A percentile compares a stretch with the other conserved stretches of the same genome.
Conservation (phyloP, 805 yeast genomes). For the Hyphopichia homilentoma region DNA sequence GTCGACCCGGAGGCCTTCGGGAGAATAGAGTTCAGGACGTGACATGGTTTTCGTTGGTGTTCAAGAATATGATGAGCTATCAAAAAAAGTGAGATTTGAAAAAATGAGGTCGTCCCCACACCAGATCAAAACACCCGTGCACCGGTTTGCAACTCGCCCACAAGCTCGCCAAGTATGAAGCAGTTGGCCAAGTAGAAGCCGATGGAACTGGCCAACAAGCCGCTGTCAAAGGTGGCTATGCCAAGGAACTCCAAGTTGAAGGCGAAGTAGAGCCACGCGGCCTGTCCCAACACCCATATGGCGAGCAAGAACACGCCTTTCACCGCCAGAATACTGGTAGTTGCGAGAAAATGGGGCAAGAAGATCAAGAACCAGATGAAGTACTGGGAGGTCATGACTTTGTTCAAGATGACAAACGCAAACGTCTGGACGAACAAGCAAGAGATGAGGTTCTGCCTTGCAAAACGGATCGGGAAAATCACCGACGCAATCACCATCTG, state of each 20-base stretch:
- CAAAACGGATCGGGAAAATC: constrained; percentile 50
- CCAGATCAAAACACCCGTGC: no score
- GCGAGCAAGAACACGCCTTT: constrained; percentile 41
- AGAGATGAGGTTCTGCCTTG: constrained; percentile 26
- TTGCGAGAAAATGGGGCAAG: constrained; percentile 66
- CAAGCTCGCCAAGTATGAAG: constrained; percentile 54
- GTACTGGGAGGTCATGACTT: constrained; percentile 88
- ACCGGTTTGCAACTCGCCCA: no score
- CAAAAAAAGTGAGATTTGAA: no score
- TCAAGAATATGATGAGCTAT: constrained; percentile 2
- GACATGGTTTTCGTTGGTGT: constrained; percentile 51
- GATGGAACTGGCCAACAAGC: constrained; percentile 52
- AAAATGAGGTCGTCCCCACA: no score
- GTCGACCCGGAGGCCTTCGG: constrained; percentile 90
- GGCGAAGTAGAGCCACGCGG: constrained; percentile 73
- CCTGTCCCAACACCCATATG: constrained; percentile 73
- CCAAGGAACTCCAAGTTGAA: constrained; percentile 82
- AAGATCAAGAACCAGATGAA: constrained; percentile 92
- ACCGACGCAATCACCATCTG: constrained; percentile 63
- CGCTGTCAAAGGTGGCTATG: constrained; percentile 54
- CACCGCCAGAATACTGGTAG: constrained; percentile 29
- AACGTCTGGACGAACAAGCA: constrained; percentile 40
- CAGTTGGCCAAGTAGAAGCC: constrained; percentile 61
- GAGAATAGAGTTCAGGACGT: constrained; percentile 81
- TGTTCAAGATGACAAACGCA: constrained; percentile 42